These are phyloP conservation scores for Moesziomyces antarcticus DNA, from an alignment of 1,284 basidiomycete genomes.

Conservation along the genomic window DNA sequence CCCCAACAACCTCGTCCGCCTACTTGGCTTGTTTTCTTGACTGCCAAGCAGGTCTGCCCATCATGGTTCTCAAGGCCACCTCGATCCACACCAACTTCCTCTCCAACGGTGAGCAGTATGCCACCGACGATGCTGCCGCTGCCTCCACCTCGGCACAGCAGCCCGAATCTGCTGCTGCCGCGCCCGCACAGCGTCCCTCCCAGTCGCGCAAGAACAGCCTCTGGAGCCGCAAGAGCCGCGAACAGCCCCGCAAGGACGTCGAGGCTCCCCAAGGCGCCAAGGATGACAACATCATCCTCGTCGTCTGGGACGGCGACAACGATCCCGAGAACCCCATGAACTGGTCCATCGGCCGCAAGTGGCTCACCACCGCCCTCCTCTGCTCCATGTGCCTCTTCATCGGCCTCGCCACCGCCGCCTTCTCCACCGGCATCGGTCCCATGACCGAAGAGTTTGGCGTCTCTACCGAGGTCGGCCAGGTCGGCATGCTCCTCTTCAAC, in stretches of 20 bases:
- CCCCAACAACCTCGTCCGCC: too few species aligned
- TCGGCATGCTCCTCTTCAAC: conserved; percentile 66
- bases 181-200: conserved; percentile 6
- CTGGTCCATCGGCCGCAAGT: conserved; percentile 53
- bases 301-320: conserved; percentile 54
- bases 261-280: conserved; percentile 29
- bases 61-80: conserved; percentile 57
- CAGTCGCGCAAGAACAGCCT: conserved; percentile 47
- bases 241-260: conserved; percentile 32
- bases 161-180: conserved; percentile 1
- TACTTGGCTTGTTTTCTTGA: background rate
- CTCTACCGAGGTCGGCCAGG: conserved; percentile 60
- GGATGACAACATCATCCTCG: conserved; percentile 56
- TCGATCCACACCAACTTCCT: conserved; percentile 59
- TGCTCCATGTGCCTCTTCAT: conserved; percentile 64
- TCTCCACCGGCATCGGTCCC: conserved; percentile 57
- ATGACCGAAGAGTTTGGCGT: conserved; percentile 65
- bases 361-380: conserved; percentile 58
- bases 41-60: conserved; percentile 5
- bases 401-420: conserved; percentile 66
- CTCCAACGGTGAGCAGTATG: conserved; percentile 45
- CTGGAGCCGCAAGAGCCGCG: conserved; percentile 45
- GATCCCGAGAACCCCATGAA: conserved; percentile 60
- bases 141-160: conserved; percentile 3
- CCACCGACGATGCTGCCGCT: conserved; percentile 37